A percentile compares a stretch with the other conserved stretches of the same genome.
Evolutionary conservation across 306 rosid species (phyloP).

Genomic region (Pyrus betulifolia): DNA sequence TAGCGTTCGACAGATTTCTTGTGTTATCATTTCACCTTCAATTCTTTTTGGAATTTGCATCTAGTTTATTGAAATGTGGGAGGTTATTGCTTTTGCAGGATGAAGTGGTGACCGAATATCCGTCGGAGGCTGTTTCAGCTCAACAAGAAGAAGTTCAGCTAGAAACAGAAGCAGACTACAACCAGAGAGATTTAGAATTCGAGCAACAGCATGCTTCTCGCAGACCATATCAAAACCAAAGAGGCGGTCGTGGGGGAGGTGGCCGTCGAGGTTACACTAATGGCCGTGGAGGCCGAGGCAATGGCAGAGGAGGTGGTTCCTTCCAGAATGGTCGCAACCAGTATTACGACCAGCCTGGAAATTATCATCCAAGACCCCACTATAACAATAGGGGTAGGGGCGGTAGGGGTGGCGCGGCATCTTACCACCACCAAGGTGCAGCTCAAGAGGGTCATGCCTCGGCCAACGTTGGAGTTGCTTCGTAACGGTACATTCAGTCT

Average conservation of each 20-base stretch:
- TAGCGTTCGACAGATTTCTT: not conserved
- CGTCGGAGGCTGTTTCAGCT: slow-evolving; percentile 34
- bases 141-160: slow-evolving; percentile 43
- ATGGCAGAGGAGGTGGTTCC: slow-evolving; percentile 53
- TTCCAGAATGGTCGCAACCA: slow-evolving; percentile 74
- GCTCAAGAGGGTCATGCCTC: slow-evolving; percentile 45
- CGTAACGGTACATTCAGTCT: slow-evolving; percentile 36
- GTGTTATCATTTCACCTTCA: not conserved
- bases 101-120: slow-evolving; percentile 40
- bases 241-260: slow-evolving; percentile 86
- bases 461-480: slow-evolving; percentile 62
- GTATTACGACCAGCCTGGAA: slow-evolving; percentile 78
- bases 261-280: slow-evolving; percentile 74
- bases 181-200: slow-evolving; percentile 52
- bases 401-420: slow-evolving; percentile 59
- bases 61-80: not conserved
- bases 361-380: slow-evolving; percentile 61
- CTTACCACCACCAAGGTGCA: slow-evolving; percentile 41
- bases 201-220: slow-evolving; percentile 60
- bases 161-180: slow-evolving; percentile 42
- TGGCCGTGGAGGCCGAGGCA: slow-evolving; percentile 77
- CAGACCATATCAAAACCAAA: slow-evolving; percentile 65
- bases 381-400: slow-evolving; percentile 70
- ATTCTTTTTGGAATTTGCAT: not conserved
- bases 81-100: slow-evolving; percentile 48